Evolutionary conservation across 805 yeast genomes (phyloP).

Genomic region (Wickerhamiella siamensis): DNA sequence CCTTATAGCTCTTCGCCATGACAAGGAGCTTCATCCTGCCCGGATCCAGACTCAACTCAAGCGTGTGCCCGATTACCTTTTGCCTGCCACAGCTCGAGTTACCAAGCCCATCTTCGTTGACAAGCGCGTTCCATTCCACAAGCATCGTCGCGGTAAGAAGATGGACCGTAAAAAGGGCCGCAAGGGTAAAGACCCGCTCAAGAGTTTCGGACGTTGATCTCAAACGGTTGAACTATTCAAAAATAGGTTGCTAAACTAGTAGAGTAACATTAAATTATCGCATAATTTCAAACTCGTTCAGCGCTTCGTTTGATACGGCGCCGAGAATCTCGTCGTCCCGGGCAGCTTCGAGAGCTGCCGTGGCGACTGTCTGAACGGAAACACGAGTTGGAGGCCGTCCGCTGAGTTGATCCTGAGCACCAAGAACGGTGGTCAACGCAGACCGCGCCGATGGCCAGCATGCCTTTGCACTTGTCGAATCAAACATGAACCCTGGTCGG

Average conservation of each 20-base stretch:
- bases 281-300: constrained; percentile 12
- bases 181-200: constrained; percentile 16
- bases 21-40: constrained; percentile 70
- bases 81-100: constrained; percentile 43
- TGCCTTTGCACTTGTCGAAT: constrained; percentile 25
- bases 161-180: constrained; percentile 1
- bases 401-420: constrained; percentile 32
- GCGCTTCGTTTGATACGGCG: constrained; percentile 40
- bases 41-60: constrained; percentile 75
- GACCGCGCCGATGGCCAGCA: constrained; percentile 25
- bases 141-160: constrained; percentile 5
- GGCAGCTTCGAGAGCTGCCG: constrained; percentile 40
- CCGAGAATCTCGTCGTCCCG: constrained; percentile 39
- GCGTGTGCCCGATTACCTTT: constrained; percentile 79
- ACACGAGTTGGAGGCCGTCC: constrained; percentile 28
- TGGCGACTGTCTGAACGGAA: constrained; percentile 48
- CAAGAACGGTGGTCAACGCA: constrained; percentile 32
- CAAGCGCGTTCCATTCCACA: constrained; percentile 7
- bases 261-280: not conserved
- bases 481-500: constrained; percentile 79
- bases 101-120: constrained; percentile 14
- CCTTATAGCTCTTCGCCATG: constrained; percentile 76
- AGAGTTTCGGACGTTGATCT: constrained; percentile 9
- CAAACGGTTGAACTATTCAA: not conserved
- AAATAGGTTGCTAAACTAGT: not conserved